Evolutionary conservation across 176 grass and related monocot species (phyloP).

Genomic region (Musa acuminata): DNA sequence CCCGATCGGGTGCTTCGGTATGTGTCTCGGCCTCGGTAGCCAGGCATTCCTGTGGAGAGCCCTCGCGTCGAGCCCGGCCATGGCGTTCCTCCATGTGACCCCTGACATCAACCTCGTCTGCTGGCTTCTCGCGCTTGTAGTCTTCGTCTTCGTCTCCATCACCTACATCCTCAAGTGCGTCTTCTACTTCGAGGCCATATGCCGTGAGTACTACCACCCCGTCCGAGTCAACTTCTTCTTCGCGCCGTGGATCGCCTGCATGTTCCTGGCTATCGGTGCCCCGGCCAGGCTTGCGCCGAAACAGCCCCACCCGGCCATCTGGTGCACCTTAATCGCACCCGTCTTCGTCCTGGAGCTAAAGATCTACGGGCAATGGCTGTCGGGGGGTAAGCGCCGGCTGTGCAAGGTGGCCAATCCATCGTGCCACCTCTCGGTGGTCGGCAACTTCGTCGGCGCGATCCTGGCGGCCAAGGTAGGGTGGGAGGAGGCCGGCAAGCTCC

Average conservation of each 20-base stretch:
- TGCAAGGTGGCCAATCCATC: constrained; percentile 98
- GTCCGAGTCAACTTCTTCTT: constrained; percentile 98
- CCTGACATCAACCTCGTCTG: constrained; percentile 60
- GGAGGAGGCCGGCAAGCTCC: constrained; percentile 71
- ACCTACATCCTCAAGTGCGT: constrained; percentile 85
- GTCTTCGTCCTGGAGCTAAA: constrained; percentile 87
- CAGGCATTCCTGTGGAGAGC: constrained; percentile 90
- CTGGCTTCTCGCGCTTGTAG: constrained; percentile 54
- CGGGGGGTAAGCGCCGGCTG: constrained; percentile 73
- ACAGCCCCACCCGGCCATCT: constrained; percentile 53
- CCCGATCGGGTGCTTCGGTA: constrained; percentile 86
- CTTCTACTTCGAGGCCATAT: constrained; percentile 99
- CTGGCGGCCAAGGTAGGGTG: constrained; percentile 83
- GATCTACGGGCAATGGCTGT: constrained; percentile 96
- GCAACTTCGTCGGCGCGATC: constrained; percentile 98
- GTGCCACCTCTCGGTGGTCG: constrained; percentile 85
- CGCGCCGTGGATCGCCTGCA: constrained; percentile 82
- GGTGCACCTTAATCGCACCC: constrained; percentile 55
- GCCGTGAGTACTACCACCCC: constrained; percentile 95
- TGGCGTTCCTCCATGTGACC: constrained; percentile 63
- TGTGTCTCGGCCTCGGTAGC: constrained; percentile 78
- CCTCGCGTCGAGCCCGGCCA: constrained; percentile 51
- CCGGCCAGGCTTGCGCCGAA: constrained; percentile 39
- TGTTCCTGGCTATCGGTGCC: constrained; percentile 82
- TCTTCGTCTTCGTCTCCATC: constrained; percentile 45